Percentiles rank a stretch among this genome's conserved stretches.
These are phyloP conservation scores for Trichosporon faecale DNA, from an alignment of 1,284 basidiomycete species.

Conservation along the genomic window DNA sequence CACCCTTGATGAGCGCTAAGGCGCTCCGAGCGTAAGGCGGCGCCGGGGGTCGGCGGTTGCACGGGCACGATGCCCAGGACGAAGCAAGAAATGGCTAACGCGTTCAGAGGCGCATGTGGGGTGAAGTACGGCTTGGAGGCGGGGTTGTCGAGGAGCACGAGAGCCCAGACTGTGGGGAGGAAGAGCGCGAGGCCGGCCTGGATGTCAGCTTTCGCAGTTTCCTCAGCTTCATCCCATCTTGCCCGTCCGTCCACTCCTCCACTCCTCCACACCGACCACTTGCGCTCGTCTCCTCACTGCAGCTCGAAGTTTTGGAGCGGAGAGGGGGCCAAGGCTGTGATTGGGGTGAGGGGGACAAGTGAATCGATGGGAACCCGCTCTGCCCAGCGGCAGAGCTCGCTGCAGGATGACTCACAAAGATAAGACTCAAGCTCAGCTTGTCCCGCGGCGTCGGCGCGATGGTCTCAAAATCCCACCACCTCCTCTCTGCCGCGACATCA, in stretches of 20 bases:
- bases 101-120: constrained; percentile 46
- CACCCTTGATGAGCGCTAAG: constrained; percentile 44
- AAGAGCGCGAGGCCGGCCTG: constrained; percentile 39
- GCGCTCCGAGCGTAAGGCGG: constrained; percentile 25
- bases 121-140: constrained; percentile 42
- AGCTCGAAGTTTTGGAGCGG: too few relatives aligned
- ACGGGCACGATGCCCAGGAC: constrained; percentile 42
- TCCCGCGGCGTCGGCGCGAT: constrained; percentile 26
- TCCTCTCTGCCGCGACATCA: background rate
- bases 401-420: constrained; percentile 5
- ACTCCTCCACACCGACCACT: too few relatives aligned
- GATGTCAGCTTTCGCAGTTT: background rate
- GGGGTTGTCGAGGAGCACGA: constrained; percentile 32
- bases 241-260: too few relatives aligned
- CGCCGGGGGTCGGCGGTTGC: constrained; percentile 41
- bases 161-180: constrained; percentile 37
- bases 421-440: constrained; percentile 16
- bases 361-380: too few relatives aligned
- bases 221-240: too few relatives aligned
- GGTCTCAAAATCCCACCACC: constrained; percentile 1
- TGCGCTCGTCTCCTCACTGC: too few relatives aligned
- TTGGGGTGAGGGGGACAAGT: too few relatives aligned
- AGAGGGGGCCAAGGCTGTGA: too few relatives aligned
- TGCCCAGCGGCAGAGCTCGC: background rate
- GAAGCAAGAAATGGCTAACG: constrained; percentile 40